These are phyloP conservation scores for Westerdykella ornata DNA, from an alignment of 2,329 filamentous ascomycete genomes.

Conservation along the genomic window DNA sequence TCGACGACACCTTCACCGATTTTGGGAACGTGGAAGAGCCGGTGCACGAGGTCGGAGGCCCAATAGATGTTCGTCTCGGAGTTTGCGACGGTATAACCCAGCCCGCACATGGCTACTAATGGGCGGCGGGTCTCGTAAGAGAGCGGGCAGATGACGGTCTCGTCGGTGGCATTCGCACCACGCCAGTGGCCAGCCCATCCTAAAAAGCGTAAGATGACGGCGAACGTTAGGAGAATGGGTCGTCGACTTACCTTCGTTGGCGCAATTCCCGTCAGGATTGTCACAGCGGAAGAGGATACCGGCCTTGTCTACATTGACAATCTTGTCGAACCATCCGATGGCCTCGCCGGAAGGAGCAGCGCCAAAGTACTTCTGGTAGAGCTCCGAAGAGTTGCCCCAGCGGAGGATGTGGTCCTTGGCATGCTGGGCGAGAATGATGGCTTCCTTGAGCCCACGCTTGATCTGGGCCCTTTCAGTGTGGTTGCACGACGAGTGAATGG, in stretches of 20 bases:
- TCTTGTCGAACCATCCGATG: slow-evolving; percentile 57
- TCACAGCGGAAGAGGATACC: slow-evolving; percentile 61
- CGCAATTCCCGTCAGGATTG: slow-evolving; percentile 60
- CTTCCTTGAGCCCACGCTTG: slow-evolving; percentile 51
- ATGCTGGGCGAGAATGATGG: slow-evolving; percentile 52
- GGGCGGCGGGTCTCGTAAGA: slow-evolving; percentile 54
- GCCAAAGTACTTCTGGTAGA: slow-evolving; percentile 63
- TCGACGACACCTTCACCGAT: slow-evolving; percentile 56
- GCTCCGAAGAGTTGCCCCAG: slow-evolving; percentile 51
- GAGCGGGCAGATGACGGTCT: slow-evolving; percentile 63
- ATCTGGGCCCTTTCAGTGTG: slow-evolving; percentile 54
- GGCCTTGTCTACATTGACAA: slow-evolving; percentile 53
- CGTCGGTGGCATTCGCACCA: slow-evolving; percentile 55
- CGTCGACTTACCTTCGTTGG: slow-evolving; percentile 19
- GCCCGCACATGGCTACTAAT: slow-evolving; percentile 54
- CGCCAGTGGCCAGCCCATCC: slow-evolving; percentile 64
- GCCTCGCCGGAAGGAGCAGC: slow-evolving; percentile 51
- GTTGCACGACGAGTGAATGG: slow-evolving; percentile 62
- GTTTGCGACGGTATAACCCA: slow-evolving; percentile 56
- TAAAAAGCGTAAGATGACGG: slow-evolving; percentile 23
- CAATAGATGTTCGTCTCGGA: slow-evolving; percentile 56
- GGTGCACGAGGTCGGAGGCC: slow-evolving; percentile 61
- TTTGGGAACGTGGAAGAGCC: slow-evolving; percentile 56
- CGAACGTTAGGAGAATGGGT: background rate
- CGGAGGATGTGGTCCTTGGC: slow-evolving; percentile 57